Conservation (phyloP, 495 filamentous ascomycete species). For the Trichoderma erinaceum region DNA sequence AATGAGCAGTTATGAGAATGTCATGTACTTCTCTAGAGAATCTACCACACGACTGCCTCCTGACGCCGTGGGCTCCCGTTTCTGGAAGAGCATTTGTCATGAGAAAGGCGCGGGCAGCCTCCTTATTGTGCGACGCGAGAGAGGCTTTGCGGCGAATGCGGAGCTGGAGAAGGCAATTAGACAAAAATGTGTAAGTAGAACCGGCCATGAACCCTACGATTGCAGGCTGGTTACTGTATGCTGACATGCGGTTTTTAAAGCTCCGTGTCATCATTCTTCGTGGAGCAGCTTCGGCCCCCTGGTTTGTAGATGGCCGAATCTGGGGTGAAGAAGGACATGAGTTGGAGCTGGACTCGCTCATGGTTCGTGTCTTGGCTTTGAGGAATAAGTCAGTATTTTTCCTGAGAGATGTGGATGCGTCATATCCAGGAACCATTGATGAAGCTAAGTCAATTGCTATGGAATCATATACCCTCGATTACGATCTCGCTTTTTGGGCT, state of each 20-base stretch:
- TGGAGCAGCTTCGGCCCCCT: conserved; percentile 16
- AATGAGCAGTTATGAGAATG: conserved; percentile 27
- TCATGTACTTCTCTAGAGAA: conserved; percentile 18
- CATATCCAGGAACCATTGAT: not conserved
- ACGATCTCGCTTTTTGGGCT: conserved; percentile 17
- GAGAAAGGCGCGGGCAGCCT: conserved; percentile 25
- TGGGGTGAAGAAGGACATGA: conserved; percentile 18
- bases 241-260: not conserved
- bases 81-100: conserved; percentile 24
- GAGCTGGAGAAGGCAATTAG: conserved; percentile 26
- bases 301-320: conserved; percentile 19
- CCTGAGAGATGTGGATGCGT: not conserved
- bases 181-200: conserved; percentile 22
- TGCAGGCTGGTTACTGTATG: not conserved
- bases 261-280: not conserved
- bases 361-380: conserved; percentile 18
- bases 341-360: conserved; percentile 18
- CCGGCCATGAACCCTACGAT: not conserved
- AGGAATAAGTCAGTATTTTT: conserved; percentile 16
- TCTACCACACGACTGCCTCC: not conserved
- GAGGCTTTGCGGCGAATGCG: conserved; percentile 21
- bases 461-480: conserved; percentile 17
- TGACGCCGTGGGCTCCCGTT: conserved; percentile 21
- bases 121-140: conserved; percentile 23
- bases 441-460: conserved; percentile 12